Evolutionary conservation across 129 eudicot species (phyloP).

Genomic region (Centella asiatica): DNA sequence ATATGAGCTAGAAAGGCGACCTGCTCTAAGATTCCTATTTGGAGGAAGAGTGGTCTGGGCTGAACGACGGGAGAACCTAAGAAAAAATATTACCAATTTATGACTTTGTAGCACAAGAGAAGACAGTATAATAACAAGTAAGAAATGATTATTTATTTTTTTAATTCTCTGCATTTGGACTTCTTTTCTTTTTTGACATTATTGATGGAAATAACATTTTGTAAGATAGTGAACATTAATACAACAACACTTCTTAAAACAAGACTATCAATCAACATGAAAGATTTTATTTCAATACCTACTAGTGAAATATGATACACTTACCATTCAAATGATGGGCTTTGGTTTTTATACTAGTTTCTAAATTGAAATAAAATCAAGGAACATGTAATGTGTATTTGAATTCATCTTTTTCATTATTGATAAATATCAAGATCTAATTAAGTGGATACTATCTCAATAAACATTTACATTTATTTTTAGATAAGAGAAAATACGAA

Average conservation of each 20-base stretch:
- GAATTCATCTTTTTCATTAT: too few species aligned
- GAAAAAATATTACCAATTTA: background rate
- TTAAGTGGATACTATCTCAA: too few species aligned
- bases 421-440: too few species aligned
- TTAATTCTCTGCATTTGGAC: too few species aligned
- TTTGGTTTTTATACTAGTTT: background rate
- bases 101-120: too few species aligned
- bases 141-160: too few species aligned
- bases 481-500: too few species aligned
- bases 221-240: background rate
- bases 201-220: background rate
- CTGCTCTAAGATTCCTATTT: conserved; percentile 38
- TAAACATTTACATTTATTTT: too few species aligned
- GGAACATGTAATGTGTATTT: too few species aligned
- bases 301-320: background rate
- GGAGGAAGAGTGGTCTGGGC: conserved; percentile 89
- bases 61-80: conserved; percentile 90
- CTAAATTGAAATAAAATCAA: too few species aligned
- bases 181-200: too few species aligned
- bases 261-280: background rate
- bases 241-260: background rate
- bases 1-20: conserved; percentile 79
- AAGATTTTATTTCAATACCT: background rate
- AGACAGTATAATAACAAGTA: too few species aligned
- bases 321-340: background rate